Conservation (phyloP, 2,329 filamentous ascomycete species). For the Colletotrichum sp. region DNA sequence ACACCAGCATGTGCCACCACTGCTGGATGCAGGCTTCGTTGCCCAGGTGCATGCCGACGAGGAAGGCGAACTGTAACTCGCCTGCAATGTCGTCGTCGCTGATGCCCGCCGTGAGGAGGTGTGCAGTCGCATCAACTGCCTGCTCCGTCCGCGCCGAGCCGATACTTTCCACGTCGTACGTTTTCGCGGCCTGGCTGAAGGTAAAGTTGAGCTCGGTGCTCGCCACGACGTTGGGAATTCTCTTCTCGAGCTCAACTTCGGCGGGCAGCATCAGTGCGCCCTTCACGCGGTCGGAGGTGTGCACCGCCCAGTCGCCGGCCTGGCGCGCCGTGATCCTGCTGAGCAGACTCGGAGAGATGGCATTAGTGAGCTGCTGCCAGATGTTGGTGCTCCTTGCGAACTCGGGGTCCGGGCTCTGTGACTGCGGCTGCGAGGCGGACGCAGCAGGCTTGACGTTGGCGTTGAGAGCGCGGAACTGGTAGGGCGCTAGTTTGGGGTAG, state of each 20-base stretch:
- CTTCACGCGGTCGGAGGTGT: conserved; percentile 57
- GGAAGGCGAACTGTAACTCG: conserved; percentile 65
- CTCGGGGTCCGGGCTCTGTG: conserved; percentile 26
- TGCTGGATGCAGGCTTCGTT: conserved; percentile 67
- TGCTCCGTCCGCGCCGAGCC: conserved; percentile 46
- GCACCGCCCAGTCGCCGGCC: conserved; percentile 53
- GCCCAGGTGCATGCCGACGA: conserved; percentile 62
- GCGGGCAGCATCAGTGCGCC: conserved; percentile 44
- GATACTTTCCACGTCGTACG: conserved; percentile 43
- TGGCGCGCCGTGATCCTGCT: conserved; percentile 49
- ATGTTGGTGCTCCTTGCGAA: conserved; percentile 36
- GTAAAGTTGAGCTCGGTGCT: conserved; percentile 52
- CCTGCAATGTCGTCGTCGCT: conserved; percentile 54
- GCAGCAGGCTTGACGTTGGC: background rate
- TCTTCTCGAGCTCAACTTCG: conserved; percentile 44
- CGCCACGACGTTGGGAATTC: conserved; percentile 35
- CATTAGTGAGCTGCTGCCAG: conserved; percentile 58
- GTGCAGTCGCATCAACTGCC: conserved; percentile 52
- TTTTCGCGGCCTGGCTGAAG: conserved; percentile 47
- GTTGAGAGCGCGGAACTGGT: conserved; percentile 39
- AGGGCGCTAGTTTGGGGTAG: conserved; percentile 49
- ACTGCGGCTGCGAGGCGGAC: background rate
- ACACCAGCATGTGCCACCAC: conserved; percentile 63
- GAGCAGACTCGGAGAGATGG: conserved; percentile 51
- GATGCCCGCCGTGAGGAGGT: conserved; percentile 42